phyloP scores from a whole-genome alignment of 208 protist genomes.

The Crithidia acanthocephali region DNA sequence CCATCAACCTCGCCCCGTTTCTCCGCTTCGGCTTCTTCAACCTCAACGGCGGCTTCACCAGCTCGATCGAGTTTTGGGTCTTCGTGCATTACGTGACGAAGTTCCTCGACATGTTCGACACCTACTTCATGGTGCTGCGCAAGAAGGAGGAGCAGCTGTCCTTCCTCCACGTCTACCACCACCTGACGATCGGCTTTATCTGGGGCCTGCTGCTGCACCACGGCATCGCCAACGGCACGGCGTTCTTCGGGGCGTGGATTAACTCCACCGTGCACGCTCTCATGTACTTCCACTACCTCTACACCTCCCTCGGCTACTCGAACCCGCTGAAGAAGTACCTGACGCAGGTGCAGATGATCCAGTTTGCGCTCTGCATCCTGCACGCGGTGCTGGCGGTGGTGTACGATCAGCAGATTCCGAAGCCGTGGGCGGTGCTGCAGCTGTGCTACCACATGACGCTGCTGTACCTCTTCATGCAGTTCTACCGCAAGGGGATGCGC shows the following conservation, averaged over 20 bases:
- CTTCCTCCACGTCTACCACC: conserved; percentile 93
- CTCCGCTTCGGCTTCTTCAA: conserved; percentile 74
- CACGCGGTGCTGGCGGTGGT: conserved; percentile 75
- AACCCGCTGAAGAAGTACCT: conserved; percentile 91
- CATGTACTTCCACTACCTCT: conserved; percentile 94
- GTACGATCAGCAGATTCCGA: conserved; percentile 65
- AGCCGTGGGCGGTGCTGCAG: conserved; percentile 67
- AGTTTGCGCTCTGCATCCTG: conserved; percentile 86
- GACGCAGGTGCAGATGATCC: conserved; percentile 87
- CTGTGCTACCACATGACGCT: conserved; percentile 87
- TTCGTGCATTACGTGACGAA: conserved; percentile 91
- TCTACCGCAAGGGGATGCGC: conserved; percentile 54
- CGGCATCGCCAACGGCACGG: conserved; percentile 86
- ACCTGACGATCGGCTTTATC: conserved; percentile 87
- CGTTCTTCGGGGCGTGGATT: conserved; percentile 90
- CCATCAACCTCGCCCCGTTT: conserved; percentile 55
- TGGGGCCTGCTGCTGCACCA: conserved; percentile 88
- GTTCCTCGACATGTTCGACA: conserved; percentile 91
- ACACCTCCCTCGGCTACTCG: conserved; percentile 78
- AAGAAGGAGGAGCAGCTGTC: conserved; percentile 88
- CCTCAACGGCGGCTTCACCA: conserved; percentile 72
- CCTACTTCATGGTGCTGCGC: conserved; percentile 89
- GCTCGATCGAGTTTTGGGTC: conserved; percentile 80
- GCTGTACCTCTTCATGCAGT: conserved; percentile 83
- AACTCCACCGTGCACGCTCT: conserved; percentile 90